phyloP scores from a whole-genome alignment of 1,139 yeast genomes.

The Geotrichum europaeum region DNA sequence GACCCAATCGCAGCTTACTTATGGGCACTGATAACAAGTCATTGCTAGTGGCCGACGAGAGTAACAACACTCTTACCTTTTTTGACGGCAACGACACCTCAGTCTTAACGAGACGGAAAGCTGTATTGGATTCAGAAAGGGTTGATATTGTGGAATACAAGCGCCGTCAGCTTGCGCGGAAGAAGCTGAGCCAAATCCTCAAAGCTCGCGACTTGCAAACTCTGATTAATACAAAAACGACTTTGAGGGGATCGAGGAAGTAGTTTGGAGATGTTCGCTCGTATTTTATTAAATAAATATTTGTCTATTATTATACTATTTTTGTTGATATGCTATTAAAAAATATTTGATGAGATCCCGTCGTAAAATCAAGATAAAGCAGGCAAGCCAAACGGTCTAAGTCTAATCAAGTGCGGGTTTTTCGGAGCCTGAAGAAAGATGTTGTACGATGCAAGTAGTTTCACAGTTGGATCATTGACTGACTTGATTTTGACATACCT shows the following conservation, averaged over 20 bases:
- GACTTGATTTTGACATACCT: slow-evolving; percentile 1
- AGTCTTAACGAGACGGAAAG: neutral
- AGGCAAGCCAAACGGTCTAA: slow-evolving; percentile 8
- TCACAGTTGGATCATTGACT: slow-evolving; percentile 3
- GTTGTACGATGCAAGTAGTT: neutral
- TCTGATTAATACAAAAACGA: neutral
- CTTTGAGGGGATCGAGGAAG: neutral
- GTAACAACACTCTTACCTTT: neutral
- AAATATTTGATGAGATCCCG: neutral
- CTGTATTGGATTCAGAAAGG: slow-evolving; percentile 6
- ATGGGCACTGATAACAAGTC: neutral
- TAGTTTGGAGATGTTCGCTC: neutral
- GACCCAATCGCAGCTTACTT: neutral
- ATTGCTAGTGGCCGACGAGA: neutral
- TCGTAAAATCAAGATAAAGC: neutral
- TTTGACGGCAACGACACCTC: neutral
- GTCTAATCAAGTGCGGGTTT: slow-evolving; percentile 2
- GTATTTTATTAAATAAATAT: neutral
- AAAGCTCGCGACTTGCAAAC: neutral
- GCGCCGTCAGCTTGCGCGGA: neutral
- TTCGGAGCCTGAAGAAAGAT: slow-evolving; percentile 1
- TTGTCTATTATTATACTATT: neutral
- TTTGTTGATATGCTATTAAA: neutral
- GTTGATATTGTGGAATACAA: slow-evolving; percentile 10
- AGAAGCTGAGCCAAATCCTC: neutral